phyloP scores from a whole-genome alignment of 2,329 filamentous ascomycete species.

The Calonectria montana region DNA sequence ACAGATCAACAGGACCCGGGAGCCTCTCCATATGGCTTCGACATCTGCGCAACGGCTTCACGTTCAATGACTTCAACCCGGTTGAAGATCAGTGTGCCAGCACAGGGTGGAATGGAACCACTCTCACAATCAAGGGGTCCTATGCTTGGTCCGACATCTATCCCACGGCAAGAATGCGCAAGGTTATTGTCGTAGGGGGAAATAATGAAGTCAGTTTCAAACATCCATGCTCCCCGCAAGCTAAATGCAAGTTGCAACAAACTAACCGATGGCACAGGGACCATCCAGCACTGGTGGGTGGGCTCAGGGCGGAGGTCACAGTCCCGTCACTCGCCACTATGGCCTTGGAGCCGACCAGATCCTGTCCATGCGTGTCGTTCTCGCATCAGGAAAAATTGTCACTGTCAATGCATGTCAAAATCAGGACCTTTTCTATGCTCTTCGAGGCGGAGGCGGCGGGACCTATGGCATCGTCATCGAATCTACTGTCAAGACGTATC shows the following conservation, averaged over 20 bases:
- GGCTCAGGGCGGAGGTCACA: conserved; percentile 58
- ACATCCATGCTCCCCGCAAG: neutral
- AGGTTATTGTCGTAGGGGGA: neutral
- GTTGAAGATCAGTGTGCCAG: neutral
- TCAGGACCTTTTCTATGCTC: conserved; percentile 61
- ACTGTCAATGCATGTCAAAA: conserved; percentile 53
- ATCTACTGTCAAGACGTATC: neutral
- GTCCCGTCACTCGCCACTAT: conserved; percentile 56
- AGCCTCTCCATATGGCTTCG: neutral
- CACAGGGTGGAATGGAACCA: neutral
- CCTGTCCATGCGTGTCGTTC: conserved; percentile 59
- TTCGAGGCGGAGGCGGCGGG: conserved; percentile 54
- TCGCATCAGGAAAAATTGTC: conserved; percentile 55
- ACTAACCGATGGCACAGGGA: neutral
- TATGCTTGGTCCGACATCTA: neutral
- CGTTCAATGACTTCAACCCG: neutral
- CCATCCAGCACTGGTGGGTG: conserved; percentile 39
- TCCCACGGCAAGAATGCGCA: neutral
- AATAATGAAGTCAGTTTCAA: neutral
- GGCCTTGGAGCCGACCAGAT: conserved; percentile 60
- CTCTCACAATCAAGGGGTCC: neutral
- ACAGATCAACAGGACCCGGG: neutral
- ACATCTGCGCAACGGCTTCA: neutral
- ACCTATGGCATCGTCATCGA: neutral
- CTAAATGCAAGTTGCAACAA: neutral